Evolutionary conservation across 352 stramenopile species (phyloP), one percentile per base, ranked within the genome.

Genomic region (Aphanomyces astaci): DNA sequence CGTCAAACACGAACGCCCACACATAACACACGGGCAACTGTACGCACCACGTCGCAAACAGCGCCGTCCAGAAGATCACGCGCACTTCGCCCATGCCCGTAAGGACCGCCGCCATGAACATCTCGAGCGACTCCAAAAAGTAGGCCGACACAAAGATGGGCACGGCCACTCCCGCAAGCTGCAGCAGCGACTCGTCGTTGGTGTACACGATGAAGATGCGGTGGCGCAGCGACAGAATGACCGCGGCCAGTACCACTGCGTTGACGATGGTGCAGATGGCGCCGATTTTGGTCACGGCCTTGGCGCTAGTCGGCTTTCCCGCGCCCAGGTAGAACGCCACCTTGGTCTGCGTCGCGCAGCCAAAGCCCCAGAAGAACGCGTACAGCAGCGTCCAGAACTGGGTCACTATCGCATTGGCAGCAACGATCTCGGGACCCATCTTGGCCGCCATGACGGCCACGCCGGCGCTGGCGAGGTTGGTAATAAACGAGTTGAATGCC

Each of bases 321-420:
- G 81, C 81, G 17, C 85, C 85, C 1, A 93, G 60, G 57, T 90
- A 86, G 66, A 90, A 91, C 30, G 85, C 81, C 28, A 91, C 82
- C 1, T 82, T 81, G 25, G 89, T 85, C 69, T 93, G 85, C 73
- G 36, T 86, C 64, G 39, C 76, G 72, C 40, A 86, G 66, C 13
- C 63, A 30, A 25, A 87, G 63, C 13, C 76, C 81, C 3, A 76
- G 36, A 70, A 70, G 45, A 73, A 55, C 22, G 66, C 53, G 15
- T 56, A 55, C 51, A 77, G 46, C 19, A 71, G 25, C 33, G 53
- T 36, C 32, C 70, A 70, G 52, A 73, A 76, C 40, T 73, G 74
- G 53, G 59, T 59, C 30, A 63, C 71, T 46, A 75, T 76, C 31
- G 73, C 75, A 28, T 75, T 75, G 11, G 66, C 71, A n/a, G 73